Evolutionary conservation across 2,329 filamentous ascomycete genomes (phyloP).

Genomic region (Fusarium concolor): DNA sequence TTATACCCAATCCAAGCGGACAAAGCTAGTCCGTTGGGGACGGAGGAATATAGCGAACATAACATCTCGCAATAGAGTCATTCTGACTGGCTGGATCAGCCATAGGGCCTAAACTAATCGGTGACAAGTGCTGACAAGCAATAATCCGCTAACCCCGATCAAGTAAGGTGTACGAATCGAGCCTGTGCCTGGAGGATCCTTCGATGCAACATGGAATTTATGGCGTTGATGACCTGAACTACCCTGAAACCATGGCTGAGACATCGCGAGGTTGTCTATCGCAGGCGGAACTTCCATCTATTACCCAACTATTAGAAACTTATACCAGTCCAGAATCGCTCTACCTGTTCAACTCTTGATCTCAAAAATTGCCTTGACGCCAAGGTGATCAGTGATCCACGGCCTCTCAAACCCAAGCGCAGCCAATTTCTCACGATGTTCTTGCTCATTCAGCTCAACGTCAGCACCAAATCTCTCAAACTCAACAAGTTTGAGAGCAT

Average conservation of each 20-base stretch:
- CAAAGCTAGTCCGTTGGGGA: too few species aligned
- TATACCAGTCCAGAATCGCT: too few species aligned
- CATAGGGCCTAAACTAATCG: neutral
- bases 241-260: too few species aligned
- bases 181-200: too few species aligned
- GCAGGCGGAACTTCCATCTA: too few species aligned
- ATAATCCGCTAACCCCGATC: too few species aligned
- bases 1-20: neutral
- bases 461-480: conserved; percentile 62
- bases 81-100: neutral
- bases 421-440: neutral
- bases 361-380: conserved; percentile 10
- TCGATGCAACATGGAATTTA: too few species aligned
- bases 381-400: conserved; percentile 24
- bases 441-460: conserved; percentile 44
- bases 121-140: neutral
- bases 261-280: too few species aligned
- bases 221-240: too few species aligned
- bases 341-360: neutral
- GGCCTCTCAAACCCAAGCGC: conserved; percentile 16
- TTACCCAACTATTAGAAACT: too few species aligned
- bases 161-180: too few species aligned
- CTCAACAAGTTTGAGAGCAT: conserved; percentile 30
- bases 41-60: neutral
- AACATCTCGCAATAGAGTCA: neutral